Percentiles rank a stretch among this genome's conserved stretches.
These are phyloP conservation scores for Fusarium marasasianum DNA, from an alignment of 2,329 filamentous ascomycete species.

Conservation along the genomic window DNA sequence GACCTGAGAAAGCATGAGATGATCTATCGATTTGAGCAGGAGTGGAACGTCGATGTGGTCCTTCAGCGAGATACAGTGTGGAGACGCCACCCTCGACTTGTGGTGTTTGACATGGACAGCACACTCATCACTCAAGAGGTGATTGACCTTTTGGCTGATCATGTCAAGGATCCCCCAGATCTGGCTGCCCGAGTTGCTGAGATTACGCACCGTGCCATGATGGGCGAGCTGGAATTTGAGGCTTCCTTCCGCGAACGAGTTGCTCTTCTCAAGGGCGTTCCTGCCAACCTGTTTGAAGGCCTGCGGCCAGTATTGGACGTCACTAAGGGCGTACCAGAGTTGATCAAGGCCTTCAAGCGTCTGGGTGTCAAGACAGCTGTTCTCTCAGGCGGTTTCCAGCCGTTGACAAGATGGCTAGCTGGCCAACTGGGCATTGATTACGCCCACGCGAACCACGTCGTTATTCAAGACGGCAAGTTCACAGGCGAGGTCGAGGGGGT, in stretches of 20 bases:
- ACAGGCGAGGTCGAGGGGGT: slow-evolving; percentile 77
- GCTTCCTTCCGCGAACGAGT: slow-evolving; percentile 84
- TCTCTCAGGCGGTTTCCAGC: slow-evolving; percentile 90
- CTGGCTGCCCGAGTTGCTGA: slow-evolving; percentile 84
- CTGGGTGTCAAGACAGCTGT: slow-evolving; percentile 90
- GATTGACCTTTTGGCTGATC: slow-evolving; percentile 91
- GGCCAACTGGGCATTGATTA: slow-evolving; percentile 84
- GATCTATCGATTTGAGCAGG: slow-evolving; percentile 84
- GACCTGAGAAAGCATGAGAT: slow-evolving; percentile 83
- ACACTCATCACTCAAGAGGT: slow-evolving; percentile 98
- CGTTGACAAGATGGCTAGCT: slow-evolving; percentile 87
- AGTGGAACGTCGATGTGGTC: slow-evolving; percentile 88
- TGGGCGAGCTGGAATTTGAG: slow-evolving; percentile 93
- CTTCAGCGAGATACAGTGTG: slow-evolving; percentile 79
- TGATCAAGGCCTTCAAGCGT: slow-evolving; percentile 78
- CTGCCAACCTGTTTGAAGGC: slow-evolving; percentile 79
- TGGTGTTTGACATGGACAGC: slow-evolving; percentile 98
- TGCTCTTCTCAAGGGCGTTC: slow-evolving; percentile 81
- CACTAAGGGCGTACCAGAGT: slow-evolving; percentile 79
- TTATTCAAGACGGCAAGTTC: slow-evolving; percentile 67
- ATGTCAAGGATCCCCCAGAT: slow-evolving; percentile 73
- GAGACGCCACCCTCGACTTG: slow-evolving; percentile 82
- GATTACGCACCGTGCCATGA: slow-evolving; percentile 95
- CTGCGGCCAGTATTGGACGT: slow-evolving; percentile 80
- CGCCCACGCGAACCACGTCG: slow-evolving; percentile 86